phyloP scores from a whole-genome alignment of 73 alveolate genomes.

The Paramecium bursaria region DNA sequence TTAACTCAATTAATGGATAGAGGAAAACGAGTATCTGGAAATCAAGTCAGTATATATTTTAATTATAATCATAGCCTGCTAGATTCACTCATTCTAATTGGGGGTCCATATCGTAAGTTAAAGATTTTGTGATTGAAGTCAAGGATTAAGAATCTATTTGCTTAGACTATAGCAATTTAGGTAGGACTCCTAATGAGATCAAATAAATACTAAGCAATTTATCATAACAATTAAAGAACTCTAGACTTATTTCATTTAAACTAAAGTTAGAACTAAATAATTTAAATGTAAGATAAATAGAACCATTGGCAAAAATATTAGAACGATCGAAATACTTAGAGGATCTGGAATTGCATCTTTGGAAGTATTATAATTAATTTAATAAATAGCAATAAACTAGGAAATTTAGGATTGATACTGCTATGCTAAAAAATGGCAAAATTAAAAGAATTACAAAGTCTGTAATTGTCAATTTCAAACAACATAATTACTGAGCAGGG shows the following conservation, averaged over 20 bases:
- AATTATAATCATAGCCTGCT: conserved; percentile 25
- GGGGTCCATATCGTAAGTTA: background rate
- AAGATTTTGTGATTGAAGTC: background rate
- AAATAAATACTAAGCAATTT: background rate
- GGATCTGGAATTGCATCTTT: conserved; percentile 13
- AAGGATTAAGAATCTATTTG: background rate
- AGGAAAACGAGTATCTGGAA: conserved; percentile 12
- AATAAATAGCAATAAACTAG: conserved; percentile 38
- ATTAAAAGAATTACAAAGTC: background rate
- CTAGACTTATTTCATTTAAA: background rate
- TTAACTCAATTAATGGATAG: background rate
- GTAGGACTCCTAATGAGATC: conserved; percentile 1
- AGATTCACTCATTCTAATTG: conserved; percentile 4
- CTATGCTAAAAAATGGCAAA: background rate
- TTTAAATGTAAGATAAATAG: conserved; percentile 45
- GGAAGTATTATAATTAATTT: conserved; percentile 7
- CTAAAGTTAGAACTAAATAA: conserved; percentile 35
- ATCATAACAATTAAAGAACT: background rate
- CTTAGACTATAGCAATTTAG: background rate
- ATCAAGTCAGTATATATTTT: conserved; percentile 21
- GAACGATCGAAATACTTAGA: background rate
- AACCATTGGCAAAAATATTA: conserved; percentile 23
- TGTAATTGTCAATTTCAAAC: conserved; percentile 1
- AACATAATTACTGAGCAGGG: conserved; percentile 28
- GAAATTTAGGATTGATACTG: conserved; percentile 38